Evolutionary conservation across 768 basidiomycete species (phyloP).

Genomic region (Boletus vermiculosoides): DNA sequence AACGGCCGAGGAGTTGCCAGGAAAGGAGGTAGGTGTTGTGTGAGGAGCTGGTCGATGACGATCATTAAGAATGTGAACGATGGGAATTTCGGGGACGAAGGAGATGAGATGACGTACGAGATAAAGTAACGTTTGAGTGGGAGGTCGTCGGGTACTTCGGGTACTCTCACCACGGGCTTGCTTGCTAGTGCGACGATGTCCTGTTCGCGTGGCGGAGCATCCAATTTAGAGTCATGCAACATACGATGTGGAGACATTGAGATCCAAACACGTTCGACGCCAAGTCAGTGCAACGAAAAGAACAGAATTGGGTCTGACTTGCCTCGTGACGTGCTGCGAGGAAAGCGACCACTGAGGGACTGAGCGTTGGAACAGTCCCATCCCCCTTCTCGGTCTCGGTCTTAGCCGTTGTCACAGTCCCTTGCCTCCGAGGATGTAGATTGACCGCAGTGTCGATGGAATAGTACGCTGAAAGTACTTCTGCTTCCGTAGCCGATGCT

Average conservation of each 20-base stretch:
- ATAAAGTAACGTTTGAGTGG: slow-evolving; percentile 58
- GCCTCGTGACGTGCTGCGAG: slow-evolving; percentile 36
- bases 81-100: not conserved
- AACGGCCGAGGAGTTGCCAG: slow-evolving; percentile 53
- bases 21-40: slow-evolving; percentile 67
- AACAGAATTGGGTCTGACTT: not conserved
- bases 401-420: not conserved
- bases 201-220: slow-evolving; percentile 12
- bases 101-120: slow-evolving; percentile 35
- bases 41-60: slow-evolving; percentile 39
- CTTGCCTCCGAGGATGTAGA: not conserved
- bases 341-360: slow-evolving; percentile 38
- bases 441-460: not conserved
- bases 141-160: slow-evolving; percentile 40
- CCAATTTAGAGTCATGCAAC: not conserved
- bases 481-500: not conserved
- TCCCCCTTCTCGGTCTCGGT: not conserved
- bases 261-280: not conserved
- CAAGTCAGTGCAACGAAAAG: not conserved
- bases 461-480: not conserved
- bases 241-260: not conserved
- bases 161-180: slow-evolving; percentile 35
- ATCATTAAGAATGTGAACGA: not conserved
- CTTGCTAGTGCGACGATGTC: slow-evolving; percentile 32
- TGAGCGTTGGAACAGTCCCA: slow-evolving; percentile 27